A percentile compares a stretch with the other conserved stretches of the same genome.
These are phyloP conservation scores for Microbotryum silenes-acaulis DNA, from an alignment of 1,284 basidiomycete genomes.

Conservation along the genomic window DNA sequence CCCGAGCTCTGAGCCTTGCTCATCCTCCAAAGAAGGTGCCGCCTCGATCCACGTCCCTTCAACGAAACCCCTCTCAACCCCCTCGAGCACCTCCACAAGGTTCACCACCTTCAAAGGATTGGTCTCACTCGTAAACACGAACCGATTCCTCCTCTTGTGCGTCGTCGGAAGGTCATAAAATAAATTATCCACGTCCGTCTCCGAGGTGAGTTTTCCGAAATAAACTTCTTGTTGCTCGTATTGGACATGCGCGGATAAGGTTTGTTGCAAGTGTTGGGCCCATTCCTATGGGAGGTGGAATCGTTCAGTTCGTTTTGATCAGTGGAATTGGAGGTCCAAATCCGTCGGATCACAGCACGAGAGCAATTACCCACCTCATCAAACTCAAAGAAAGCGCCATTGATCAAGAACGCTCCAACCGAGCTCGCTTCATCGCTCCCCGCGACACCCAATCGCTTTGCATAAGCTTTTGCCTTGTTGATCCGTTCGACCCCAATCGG, in stretches of 20 bases:
- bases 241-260: conserved; percentile 5
- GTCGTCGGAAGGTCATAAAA: conserved; percentile 84
- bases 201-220: conserved; percentile 54
- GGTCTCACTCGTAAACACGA: conserved; percentile 53
- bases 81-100: conserved; percentile 48
- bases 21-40: conserved; percentile 9
- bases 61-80: conserved; percentile 42
- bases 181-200: conserved; percentile 55
- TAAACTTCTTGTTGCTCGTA: conserved; percentile 51
- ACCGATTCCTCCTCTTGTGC: conserved; percentile 58
- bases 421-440: background rate
- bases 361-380: conserved; percentile 53
- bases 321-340: background rate
- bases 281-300: conserved; percentile 50
- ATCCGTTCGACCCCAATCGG: conserved; percentile 31
- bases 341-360: background rate
- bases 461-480: conserved; percentile 17
- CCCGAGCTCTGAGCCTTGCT: conserved; percentile 41
- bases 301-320: conserved; percentile 7
- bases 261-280: conserved; percentile 21
- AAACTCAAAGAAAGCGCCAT: conserved; percentile 69
- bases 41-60: conserved; percentile 35
- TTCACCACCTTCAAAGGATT: conserved; percentile 50
- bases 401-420: conserved; percentile 58
- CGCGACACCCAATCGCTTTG: conserved; percentile 19